phyloP scores from a whole-genome alignment of 257 asterid species.

The Thymus quinquecostatus region DNA sequence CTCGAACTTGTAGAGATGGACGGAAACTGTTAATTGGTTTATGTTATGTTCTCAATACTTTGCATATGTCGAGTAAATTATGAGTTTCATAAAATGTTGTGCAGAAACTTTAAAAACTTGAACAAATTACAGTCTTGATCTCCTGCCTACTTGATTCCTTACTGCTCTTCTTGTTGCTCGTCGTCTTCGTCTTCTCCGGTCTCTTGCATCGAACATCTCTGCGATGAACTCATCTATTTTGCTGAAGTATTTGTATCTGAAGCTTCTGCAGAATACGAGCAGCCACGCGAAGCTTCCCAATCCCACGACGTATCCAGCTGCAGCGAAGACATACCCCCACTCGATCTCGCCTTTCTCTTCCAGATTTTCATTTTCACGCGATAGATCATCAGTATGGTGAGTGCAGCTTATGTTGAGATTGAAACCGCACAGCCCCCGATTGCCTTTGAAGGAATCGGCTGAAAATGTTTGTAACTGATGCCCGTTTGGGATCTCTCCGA shows the following conservation, averaged over 20 bases:
- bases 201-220: background rate
- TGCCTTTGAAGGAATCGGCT: background rate
- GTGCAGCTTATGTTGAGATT: background rate
- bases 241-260: background rate
- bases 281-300: background rate
- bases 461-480: background rate
- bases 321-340: background rate
- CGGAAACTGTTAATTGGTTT: too few species aligned
- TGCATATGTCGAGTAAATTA: too few species aligned
- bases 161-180: background rate
- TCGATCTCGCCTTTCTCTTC: background rate
- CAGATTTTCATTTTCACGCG: background rate
- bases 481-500: background rate
- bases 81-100: too few species aligned
- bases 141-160: background rate
- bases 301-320: background rate
- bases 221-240: background rate
- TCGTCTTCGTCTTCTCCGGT: background rate
- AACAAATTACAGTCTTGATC: too few species aligned
- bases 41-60: too few species aligned
- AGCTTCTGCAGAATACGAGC: background rate
- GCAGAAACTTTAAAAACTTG: too few species aligned
- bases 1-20: too few species aligned
- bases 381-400: background rate
- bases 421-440: background rate